A percentile compares a stretch with the other conserved stretches of the same genome.
Evolutionary conservation across 2,329 filamentous ascomycete genomes (phyloP).

Genomic region (Epichloe brachyelytri): DNA sequence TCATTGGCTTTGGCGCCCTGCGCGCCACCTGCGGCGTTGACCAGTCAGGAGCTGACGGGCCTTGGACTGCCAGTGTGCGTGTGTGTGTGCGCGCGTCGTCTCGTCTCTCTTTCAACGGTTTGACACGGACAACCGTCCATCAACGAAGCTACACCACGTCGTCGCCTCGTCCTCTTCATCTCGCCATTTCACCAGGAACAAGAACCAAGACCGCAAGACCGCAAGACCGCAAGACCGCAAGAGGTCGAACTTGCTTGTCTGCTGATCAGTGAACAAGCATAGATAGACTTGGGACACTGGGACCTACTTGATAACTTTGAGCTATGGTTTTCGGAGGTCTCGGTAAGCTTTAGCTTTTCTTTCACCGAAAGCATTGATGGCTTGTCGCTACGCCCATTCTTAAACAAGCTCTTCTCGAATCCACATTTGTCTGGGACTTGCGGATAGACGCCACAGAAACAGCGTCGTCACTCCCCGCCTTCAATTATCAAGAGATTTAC

Average conservation of each 20-base stretch:
- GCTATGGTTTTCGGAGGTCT: conserved; percentile 4
- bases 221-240: too few species aligned
- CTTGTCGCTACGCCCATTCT: neutral
- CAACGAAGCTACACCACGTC: too few species aligned
- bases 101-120: too few species aligned
- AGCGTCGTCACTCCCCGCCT: neutral
- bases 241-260: too few species aligned
- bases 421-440: neutral
- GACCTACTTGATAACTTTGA: neutral
- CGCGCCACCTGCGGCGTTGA: too few species aligned
- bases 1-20: neutral
- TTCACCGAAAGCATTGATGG: neutral
- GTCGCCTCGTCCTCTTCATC: too few species aligned
- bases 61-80: too few species aligned
- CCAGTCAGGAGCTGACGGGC: too few species aligned
- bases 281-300: neutral
- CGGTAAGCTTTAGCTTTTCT: neutral
- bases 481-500: neutral
- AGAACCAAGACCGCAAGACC: too few species aligned
- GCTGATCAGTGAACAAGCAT: neutral
- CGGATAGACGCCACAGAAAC: neutral
- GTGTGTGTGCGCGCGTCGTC: too few species aligned
- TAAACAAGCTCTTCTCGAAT: neutral
- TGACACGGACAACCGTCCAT: too few species aligned
- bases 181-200: too few species aligned